Base-by-base conservation (phyloP, 257 asterid species). In the Ehretia macrophylla region DNA sequence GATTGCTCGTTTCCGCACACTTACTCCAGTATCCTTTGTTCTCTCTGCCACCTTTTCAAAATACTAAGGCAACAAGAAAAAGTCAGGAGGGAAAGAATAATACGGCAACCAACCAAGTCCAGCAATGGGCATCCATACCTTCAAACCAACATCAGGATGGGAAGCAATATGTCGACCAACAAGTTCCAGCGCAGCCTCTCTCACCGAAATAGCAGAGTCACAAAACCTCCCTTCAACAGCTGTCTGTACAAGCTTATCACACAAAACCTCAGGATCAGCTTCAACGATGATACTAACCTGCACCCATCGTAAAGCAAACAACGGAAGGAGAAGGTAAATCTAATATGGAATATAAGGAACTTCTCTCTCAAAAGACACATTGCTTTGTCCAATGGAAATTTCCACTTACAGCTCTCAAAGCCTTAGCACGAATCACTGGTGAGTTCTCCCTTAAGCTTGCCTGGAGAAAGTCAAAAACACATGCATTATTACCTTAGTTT, bases 111-210 rank as follows among this genome's bases (percentile, higher is more conserved):
- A 21, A 8, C 16, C 22, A n/a, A 8, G 27, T 44, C 45, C 11
- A 40, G 38, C 4, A 58, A 27, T 5, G 40, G 49, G 35, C 14
- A 3, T 1, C 58, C 61, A 66, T 88, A 93, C 99, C 99, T 86
- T 89, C 40, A 89, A 76, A 64, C 99, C 99, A 85, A 93, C 99
- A 72, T 86, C 96, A 70, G 99, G 97, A 69, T 93, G 91, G 14
- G 99, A 86, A 71, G 97, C 97, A 81, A 93, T 89, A 80, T 93
- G 94, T 67, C 95, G 86, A 58, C 99, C 99, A 74, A 93, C 99
- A 78, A 93, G 93, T 76, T 93, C 99, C 68, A 93, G 85, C 14
- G 99, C 99, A 64, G 99, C 97, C 83, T 93, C 99, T 81, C 99
- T 83, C 37, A 80, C 99, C 22, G 97, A 93, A 65, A 87, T 93